These are phyloP conservation scores for Recurvomyces mirabilis DNA, from an alignment of 495 filamentous ascomycete species.

Conservation along the genomic window DNA sequence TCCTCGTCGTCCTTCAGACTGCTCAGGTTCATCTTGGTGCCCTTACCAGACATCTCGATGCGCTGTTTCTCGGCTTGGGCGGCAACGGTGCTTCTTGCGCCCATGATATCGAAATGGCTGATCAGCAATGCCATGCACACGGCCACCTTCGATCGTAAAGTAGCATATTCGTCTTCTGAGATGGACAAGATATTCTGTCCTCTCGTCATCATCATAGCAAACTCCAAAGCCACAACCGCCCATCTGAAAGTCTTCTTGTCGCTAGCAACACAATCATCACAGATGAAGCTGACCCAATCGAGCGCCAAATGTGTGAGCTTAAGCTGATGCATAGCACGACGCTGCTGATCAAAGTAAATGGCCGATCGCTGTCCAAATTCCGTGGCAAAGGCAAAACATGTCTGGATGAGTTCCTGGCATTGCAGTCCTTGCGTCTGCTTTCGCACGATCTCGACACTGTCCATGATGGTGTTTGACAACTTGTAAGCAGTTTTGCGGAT, in stretches of 20 bases:
- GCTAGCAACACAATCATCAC: slow-evolving; percentile 90
- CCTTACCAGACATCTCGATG: slow-evolving; percentile 65
- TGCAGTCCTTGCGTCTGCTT: slow-evolving; percentile 73
- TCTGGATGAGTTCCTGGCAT: slow-evolving; percentile 92
- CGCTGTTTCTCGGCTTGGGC: slow-evolving; percentile 83
- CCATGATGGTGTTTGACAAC: slow-evolving; percentile 98
- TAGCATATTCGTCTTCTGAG: slow-evolving; percentile 72
- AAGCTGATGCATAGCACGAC: slow-evolving; percentile 90
- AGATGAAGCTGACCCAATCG: slow-evolving; percentile 96
- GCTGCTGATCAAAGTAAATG: slow-evolving; percentile 84
- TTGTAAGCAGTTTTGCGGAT: slow-evolving; percentile 95
- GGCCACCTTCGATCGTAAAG: slow-evolving; percentile 74
- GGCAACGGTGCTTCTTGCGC: slow-evolving; percentile 80
- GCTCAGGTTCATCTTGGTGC: slow-evolving; percentile 62
- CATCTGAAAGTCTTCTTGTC: slow-evolving; percentile 94
- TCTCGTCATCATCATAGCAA: slow-evolving; percentile 91
- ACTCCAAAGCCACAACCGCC: slow-evolving; percentile 90
- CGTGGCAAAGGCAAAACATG: slow-evolving; percentile 97
- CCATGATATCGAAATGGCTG: slow-evolving; percentile 98
- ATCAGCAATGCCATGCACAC: slow-evolving; percentile 97
- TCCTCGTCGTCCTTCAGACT: slow-evolving; percentile 76
- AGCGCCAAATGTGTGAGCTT: slow-evolving; percentile 85
- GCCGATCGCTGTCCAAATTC: slow-evolving; percentile 94
- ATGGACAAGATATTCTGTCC: slow-evolving; percentile 83
- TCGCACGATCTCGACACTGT: slow-evolving; percentile 86